Base-by-base conservation (phyloP, 2,329 filamentous ascomycete species). In the Sphaerulina populicola region DNA sequence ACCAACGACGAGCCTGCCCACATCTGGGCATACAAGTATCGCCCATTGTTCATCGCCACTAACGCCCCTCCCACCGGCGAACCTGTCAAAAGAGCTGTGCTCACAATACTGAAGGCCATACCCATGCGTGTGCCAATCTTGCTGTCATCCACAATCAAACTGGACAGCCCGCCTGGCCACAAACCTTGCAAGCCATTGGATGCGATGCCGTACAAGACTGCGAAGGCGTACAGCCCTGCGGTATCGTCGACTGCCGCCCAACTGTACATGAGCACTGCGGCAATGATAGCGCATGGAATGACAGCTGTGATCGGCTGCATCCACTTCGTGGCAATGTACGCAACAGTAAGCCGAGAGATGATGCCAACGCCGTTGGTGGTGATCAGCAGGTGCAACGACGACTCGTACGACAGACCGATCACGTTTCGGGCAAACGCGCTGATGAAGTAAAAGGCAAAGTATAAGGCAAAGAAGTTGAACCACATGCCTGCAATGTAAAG, bases 281-380 rank as follows among this genome's bases (percentile, higher is more conserved):
- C 10, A 11, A 35, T 35, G 6, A 35, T 2, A n/a, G 31, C 31
- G 10, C 10, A 11, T 11, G 31, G 31, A 10, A 35, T 35, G 31
- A 35, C 10, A 12, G 31, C 12, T 11, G 10, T 35, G 8, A 35
- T 11, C 12, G 31, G 31, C 12, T n/a, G 10, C 3, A 35, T n/a
- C 23, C 23, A 27, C 12, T 35, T 35, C 21, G 36, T 78, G 1
- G 78, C 78, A 8, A 82, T 56, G 53, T 72, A 72, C 6, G 72
- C 73, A 0, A 74, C 72, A 0, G 79, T 57, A 0, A 79, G 63
- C 1, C 80, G 77, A 4, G 73, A 70, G 0, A 76, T 66, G 1
- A 82, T 68, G 4, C 79, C 78, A 12, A 79, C 67, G 9, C 72
- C 77, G 57, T 82, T 82, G 3, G 74, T 69, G 2, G 66, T 64